Evolutionary conservation across 257 asterid species (phyloP).

Genomic region (Fraxinus cuspidata): DNA sequence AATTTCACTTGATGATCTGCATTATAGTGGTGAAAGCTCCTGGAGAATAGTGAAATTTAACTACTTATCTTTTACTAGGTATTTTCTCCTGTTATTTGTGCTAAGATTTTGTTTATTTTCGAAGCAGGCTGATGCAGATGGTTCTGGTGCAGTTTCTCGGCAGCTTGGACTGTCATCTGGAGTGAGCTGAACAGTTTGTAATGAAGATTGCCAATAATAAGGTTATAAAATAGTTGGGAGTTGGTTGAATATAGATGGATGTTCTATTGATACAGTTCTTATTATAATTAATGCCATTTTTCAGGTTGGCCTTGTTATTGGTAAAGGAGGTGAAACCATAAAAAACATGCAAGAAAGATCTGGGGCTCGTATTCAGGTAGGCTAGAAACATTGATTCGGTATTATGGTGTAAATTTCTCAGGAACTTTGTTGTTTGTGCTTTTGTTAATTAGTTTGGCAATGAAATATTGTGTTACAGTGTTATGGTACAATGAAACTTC

Average conservation of each 20-base stretch:
- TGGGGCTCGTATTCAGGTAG: constrained; percentile 91
- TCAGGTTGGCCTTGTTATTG: constrained; percentile 96
- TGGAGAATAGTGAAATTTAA: too few species aligned
- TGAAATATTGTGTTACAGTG: background rate
- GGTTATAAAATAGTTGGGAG: constrained; percentile 34
- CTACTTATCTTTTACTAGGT: constrained; percentile 1
- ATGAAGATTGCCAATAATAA: constrained; percentile 77
- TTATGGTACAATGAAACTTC: background rate
- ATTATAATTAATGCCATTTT: constrained; percentile 12
- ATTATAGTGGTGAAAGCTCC: too few species aligned
- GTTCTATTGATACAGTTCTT: background rate
- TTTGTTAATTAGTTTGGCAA: too few species aligned
- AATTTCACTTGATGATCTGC: background rate
- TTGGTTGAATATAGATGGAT: too few species aligned
- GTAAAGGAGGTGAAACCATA: constrained; percentile 43
- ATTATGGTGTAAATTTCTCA: background rate
- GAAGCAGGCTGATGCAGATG: constrained; percentile 80
- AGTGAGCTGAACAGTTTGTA: constrained; percentile 64
- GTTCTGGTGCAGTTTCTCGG: constrained; percentile 65
- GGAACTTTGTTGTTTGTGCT: too few species aligned
- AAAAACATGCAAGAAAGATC: constrained; percentile 14
- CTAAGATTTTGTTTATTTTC: constrained; percentile 22
- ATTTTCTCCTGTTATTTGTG: background rate
- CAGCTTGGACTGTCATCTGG: constrained; percentile 65
- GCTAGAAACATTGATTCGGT: background rate